Evolutionary conservation across 2,329 filamentous ascomycete genomes (phyloP), one percentile per base, ranked within the genome.

Genomic region (Coccinonectria pachysandricola): DNA sequence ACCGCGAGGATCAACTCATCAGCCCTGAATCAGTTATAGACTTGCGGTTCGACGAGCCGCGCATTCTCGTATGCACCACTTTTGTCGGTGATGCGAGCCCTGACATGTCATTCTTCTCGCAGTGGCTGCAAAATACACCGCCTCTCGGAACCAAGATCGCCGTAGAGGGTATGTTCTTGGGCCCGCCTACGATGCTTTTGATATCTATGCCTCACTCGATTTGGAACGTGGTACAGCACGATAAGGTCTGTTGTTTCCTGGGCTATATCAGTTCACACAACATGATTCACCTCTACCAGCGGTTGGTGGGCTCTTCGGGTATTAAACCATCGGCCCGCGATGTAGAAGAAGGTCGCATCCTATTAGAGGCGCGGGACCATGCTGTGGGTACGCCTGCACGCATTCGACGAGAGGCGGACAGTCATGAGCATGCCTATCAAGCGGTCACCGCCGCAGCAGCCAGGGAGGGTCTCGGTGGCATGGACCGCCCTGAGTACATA

Each of bases 81-180:
- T 78, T 76, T 43, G 69, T 77, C 15, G 73, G 73, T 15, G 73
- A 78, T 39, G 69, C 72, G 3, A 77, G 69, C 38, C 62, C 71
- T 8, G 72, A 78, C 35, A 77, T 78, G 71, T 65, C 69, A 3
- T 75, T 65, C 31, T 78, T 77, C 46, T 68, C 75, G 31, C 67
- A 75, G 36, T 79, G 74, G 74, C 58, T 79, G n/a, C 65, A 71
- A 23, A 68, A 70, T 37, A 64, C 65, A 1, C 70, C 73, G 2
- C 52, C 65, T 1, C 60, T 70, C 3, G 67, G 68, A 1, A 61
- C 67, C 10, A 72, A 69, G 39, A 71, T 79, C 30, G 62, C 66
- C 6, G 71, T 79, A 4, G 74, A 79, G 45, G 74, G 72, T 38
- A 78, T 79, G 70, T 79, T 79, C 36, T 55, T 78, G 11, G 75